Evolutionary conservation across 169 alveolate genomes (phyloP).

Genomic region (Plasmodium vivax): DNA sequence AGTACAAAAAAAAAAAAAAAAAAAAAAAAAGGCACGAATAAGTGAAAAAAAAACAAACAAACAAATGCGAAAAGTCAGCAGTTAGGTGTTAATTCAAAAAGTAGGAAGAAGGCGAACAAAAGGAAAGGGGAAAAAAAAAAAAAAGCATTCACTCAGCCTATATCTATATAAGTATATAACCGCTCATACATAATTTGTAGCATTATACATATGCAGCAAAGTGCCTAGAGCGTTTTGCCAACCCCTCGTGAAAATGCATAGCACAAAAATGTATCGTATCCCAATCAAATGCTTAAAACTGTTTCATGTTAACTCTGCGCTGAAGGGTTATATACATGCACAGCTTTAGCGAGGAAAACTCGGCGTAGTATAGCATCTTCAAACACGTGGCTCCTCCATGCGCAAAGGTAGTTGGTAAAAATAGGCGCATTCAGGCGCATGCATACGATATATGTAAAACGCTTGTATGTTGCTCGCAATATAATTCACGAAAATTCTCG

Average conservation of each 20-base stretch:
- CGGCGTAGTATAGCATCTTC: background rate
- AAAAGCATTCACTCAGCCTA: background rate
- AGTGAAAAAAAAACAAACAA: slow-evolving; percentile 5
- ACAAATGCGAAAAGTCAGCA: background rate
- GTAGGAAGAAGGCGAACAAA: background rate
- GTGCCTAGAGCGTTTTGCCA: background rate
- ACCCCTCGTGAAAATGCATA: background rate
- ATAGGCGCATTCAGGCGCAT: background rate
- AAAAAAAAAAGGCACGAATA: background rate
- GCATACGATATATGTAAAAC: background rate
- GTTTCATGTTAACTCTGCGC: slow-evolving; percentile 5
- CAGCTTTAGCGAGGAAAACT: background rate
- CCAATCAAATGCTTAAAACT: background rate
- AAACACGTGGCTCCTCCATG: background rate
- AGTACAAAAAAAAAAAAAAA: background rate
- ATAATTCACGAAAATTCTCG: background rate
- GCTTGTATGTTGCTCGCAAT: background rate
- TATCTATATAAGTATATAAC: background rate
- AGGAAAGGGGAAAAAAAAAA: background rate
- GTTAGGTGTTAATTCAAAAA: slow-evolving; percentile 8
- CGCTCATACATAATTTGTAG: background rate
- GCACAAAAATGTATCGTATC: background rate
- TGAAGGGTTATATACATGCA: background rate
- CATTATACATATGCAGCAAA: background rate
- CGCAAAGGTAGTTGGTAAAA: background rate